Evolutionary conservation across 768 basidiomycete species (phyloP), one percentile per base, ranked within the genome.

Genomic region (Collybia nuda): DNA sequence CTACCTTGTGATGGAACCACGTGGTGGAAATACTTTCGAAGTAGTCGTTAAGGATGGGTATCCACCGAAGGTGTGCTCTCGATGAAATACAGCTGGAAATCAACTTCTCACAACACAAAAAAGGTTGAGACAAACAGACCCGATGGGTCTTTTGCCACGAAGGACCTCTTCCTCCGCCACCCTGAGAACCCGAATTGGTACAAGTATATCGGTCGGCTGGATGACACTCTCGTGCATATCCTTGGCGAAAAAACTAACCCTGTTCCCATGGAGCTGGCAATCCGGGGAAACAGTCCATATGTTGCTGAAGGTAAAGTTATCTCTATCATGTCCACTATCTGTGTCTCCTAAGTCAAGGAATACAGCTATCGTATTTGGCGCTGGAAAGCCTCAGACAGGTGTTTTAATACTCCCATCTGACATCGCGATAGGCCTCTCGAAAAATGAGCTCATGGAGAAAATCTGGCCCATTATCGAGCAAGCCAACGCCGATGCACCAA

Each of bases 201-300:
- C 67, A 79, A 76, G 56, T 78, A 76, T 44, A 66, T 78, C n/a
- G 80, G 81, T 1, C 64, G 81, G 21, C 61, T 80, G 39, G 82
- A 83, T 54, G 82, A 84, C 47, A 81, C 78, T 0, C 67, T 84
- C 9, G 73, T 77, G 1, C 63, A 71, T 50, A 65, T 65, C 7
- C 55, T 69, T 1, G 79, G 81, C 6, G 80, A 82, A 62, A 82
- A 82, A 66, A 80, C 78, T 8, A 80, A 80, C 53, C 79, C 79
- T 4, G 75, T 79, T 4, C 78, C 80, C 0, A 79, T 81, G 48
- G 80, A 81, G 55, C 68, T 79, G 35, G 65, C 70, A 17, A 73
- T 82, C 47, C 76, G 76, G 17, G 78, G 79, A 12, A 72, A 73
- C 48, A 72, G 70, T 15, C 72, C 77, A 1, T 70, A 71, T 44